phyloP scores from a whole-genome alignment of 2,329 filamentous ascomycete species.

The Sordariomycetes sp. region DNA sequence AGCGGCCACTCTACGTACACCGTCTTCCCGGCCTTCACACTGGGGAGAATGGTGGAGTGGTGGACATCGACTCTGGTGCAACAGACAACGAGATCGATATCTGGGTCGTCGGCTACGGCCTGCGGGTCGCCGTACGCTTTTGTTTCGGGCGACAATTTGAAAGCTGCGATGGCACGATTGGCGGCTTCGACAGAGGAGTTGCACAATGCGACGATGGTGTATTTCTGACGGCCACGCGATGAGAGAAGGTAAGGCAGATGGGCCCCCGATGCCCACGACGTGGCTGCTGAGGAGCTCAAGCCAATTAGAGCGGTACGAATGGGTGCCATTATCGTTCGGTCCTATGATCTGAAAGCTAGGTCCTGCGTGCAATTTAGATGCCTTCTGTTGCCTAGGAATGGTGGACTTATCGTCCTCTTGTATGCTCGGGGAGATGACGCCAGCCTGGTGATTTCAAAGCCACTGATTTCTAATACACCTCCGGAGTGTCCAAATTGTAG shows the following conservation, averaged over 20 bases:
- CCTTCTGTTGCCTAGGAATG: too few relatives aligned
- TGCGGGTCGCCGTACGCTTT: conserved; percentile 41
- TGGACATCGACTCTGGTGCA: conserved; percentile 46
- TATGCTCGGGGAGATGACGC: too few relatives aligned
- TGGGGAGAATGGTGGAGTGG: conserved; percentile 31
- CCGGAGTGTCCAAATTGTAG: too few relatives aligned
- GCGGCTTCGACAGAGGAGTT: conserved; percentile 39
- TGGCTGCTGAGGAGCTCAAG: conserved; percentile 40
- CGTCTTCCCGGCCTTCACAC: conserved; percentile 39
- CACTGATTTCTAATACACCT: too few relatives aligned
- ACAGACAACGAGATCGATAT: conserved; percentile 46
- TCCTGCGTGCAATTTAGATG: too few relatives aligned
- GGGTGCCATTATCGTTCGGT: conserved; percentile 8
- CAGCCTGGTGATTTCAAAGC: too few relatives aligned
- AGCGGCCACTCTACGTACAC: conserved; percentile 52
- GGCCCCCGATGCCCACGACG: conserved; percentile 43
- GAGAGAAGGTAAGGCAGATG: conserved; percentile 53
- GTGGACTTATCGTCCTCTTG: too few relatives aligned
- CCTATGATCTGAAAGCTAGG: too few relatives aligned
- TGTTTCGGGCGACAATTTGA: conserved; percentile 27
- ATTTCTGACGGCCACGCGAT: conserved; percentile 28
- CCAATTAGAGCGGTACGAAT: conserved; percentile 17
- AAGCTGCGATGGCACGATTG: conserved; percentile 29
- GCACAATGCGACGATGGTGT: conserved; percentile 39
- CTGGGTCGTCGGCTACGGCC: conserved; percentile 34